Percentiles rank a stretch among this genome's conserved stretches.
Conservation (phyloP, 306 rosid species). For the Corylus avellana region DNA sequence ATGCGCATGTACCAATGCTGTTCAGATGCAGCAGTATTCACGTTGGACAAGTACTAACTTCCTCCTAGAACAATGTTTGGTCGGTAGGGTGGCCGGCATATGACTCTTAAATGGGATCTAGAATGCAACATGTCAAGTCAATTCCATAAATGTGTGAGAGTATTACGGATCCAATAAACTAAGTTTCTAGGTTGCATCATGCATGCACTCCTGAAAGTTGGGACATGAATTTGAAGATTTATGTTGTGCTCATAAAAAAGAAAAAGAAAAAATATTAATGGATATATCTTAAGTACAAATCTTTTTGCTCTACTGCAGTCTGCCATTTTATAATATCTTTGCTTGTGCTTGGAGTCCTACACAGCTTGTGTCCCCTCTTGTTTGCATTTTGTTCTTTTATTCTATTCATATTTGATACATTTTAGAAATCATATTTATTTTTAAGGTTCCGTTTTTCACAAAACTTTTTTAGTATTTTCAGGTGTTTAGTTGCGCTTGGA, state of each 20-base stretch:
- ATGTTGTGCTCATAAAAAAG: not conserved
- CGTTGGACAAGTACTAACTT: not conserved
- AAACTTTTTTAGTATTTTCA: too few species aligned
- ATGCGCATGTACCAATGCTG: not conserved
- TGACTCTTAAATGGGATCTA: not conserved
- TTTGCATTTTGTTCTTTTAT: not conserved
- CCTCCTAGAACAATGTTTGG: not conserved
- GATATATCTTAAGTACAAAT: not conserved
- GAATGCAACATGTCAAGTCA: not conserved
- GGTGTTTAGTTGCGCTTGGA: too few species aligned
- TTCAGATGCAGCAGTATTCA: not conserved
- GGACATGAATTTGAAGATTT: not conserved
- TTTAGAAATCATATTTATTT: not conserved
- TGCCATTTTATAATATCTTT: not conserved
- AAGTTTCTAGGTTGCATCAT: not conserved
- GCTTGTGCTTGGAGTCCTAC: not conserved
- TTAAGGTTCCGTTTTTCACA: not conserved
- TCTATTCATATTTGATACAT: not conserved
- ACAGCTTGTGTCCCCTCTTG: not conserved
- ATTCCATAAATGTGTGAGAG: not conserved
- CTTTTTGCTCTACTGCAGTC: not conserved
- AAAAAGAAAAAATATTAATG: not conserved
- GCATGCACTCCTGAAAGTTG: conserved; percentile 3
- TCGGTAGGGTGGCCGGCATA: not conserved
- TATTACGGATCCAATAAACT: not conserved